A percentile compares a stretch with the other conserved stretches of the same genome.
Conservation (phyloP, 1,284 basidiomycete genomes). For the Mycosarcoma mackinlayi region DNA sequence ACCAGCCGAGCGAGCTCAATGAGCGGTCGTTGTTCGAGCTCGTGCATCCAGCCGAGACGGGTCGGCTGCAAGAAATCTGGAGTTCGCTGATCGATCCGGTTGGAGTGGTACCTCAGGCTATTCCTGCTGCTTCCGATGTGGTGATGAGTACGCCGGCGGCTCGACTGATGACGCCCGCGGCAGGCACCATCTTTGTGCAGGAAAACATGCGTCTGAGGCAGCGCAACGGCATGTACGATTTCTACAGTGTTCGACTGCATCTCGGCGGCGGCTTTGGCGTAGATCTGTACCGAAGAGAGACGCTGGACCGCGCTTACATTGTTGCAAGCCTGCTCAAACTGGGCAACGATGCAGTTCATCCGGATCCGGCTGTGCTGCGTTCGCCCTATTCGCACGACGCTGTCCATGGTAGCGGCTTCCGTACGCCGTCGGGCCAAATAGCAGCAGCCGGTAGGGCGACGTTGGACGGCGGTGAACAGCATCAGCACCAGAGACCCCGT, state of each 20-base stretch:
- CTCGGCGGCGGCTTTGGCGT: constrained; percentile 57
- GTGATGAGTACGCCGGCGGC: constrained; percentile 40
- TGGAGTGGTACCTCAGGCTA: constrained; percentile 42
- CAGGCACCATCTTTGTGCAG: constrained; percentile 57
- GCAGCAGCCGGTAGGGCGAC: constrained; percentile 4
- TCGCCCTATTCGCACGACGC: constrained; percentile 38
- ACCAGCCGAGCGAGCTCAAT: constrained; percentile 45
- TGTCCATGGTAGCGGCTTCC: constrained; percentile 24
- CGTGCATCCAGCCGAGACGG: constrained; percentile 51
- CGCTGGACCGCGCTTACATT: constrained; percentile 55
- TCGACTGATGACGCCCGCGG: constrained; percentile 49
- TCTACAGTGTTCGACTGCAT: constrained; percentile 55
- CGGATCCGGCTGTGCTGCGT: constrained; percentile 39
- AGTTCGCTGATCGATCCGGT: constrained; percentile 49
- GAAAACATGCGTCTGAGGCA: constrained; percentile 54
- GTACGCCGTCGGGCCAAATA: constrained; percentile 23
- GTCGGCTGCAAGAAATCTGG: constrained; percentile 47
- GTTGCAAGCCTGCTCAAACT: constrained; percentile 56
- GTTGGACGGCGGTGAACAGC: constrained; percentile 5
- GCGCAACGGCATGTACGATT: constrained; percentile 50
- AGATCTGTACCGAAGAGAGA: constrained; percentile 54
- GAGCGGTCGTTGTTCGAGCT: constrained; percentile 51
- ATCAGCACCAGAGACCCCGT: constrained; percentile 6
- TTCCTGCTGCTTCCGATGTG: constrained; percentile 41
- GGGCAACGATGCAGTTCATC: constrained; percentile 54